Conservation (phyloP, 148 eudicot species). For the Camellia sinensis region DNA sequence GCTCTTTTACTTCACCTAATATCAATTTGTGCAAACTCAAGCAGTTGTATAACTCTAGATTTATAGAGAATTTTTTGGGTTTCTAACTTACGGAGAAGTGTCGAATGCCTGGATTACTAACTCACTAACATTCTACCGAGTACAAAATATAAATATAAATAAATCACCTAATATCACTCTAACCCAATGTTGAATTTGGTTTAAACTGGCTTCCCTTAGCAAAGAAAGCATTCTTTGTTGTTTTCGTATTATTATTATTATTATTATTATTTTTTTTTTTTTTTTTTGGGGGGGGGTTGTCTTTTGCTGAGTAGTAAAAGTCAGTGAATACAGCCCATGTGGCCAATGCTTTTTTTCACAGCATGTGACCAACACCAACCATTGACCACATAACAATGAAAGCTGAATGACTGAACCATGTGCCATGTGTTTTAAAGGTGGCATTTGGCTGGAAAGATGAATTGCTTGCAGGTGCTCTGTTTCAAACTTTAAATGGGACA, state of each 20-base stretch:
- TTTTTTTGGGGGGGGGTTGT: not conserved
- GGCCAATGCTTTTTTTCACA: not conserved
- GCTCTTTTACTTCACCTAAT: not conserved
- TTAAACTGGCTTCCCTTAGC: not conserved
- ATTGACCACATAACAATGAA: constrained; percentile 3
- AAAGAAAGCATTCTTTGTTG: not conserved
- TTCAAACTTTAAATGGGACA: not conserved
- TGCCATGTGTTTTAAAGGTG: constrained; percentile 7
- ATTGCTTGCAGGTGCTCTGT: not conserved
- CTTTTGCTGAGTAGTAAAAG: not conserved
- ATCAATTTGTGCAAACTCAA: too few relatives aligned
- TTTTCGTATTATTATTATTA: too few relatives aligned
- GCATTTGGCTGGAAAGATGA: not conserved
- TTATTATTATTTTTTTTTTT: not conserved
- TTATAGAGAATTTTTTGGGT: too few relatives aligned
- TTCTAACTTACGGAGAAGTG: too few relatives aligned
- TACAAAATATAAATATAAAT: too few relatives aligned
- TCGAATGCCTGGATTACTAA: too few relatives aligned
- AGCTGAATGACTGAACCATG: not conserved
- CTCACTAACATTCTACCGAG: too few relatives aligned
- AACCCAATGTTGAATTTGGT: not conserved
- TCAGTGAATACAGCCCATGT: not conserved
- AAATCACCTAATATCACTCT: not conserved
- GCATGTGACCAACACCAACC: constrained; percentile 12
- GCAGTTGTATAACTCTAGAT: too few relatives aligned